Base-by-base conservation (phyloP, 371 early-diverging fungal species). In the Actinomortierella wolfii region DNA sequence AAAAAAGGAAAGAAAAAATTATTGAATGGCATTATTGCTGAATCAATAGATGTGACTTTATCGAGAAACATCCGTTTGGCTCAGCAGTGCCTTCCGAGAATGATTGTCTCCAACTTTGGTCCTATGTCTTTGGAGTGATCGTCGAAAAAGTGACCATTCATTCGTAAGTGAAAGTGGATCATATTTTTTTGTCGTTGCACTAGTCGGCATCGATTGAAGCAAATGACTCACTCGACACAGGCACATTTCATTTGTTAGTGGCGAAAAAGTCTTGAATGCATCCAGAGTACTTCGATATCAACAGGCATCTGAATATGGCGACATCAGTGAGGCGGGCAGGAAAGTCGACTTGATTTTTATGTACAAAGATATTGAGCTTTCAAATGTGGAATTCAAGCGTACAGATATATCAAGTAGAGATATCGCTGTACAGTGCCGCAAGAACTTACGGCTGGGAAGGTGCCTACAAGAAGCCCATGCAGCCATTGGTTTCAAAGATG, bases 81-180 rank as follows among this genome's bases (percentile, higher is more conserved):
- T 42, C 54, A 54, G 42, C 42, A 20, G 3, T 24, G 43, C 54
- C 54, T 13, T 54, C 43, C 20, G 54, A 54, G 54, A 54, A 54
- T 25, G 54, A 54, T 54, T 54, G 54, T 42, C 43, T 42, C 23
- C 54, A 54, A 43, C 43, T 51, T 11, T 51, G 52, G 52, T 51
- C 26, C 23, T 50, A 24, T 50, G 50, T 50, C 9, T 50, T 24
- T 25, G 26, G 50, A 11, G 24, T 26, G 23, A 50, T 50, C 50
- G 50, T 25, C 9, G 50, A 50, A 21, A 50, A 50, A n/a, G n/a
- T n/a, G n/a, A n/a, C n/a, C n/a, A n/a, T n/a, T n/a, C n/a, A n/a
- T n/a, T n/a, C n/a, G n/a, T 34, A 34, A 34, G 34, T 6, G 34
- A 34, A 34, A 11, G 11, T 34, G 34, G 7, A 34, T 34, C 34